Evolutionary conservation across 345 rosid genomes (phyloP).

Genomic region (Balakata baccata): DNA sequence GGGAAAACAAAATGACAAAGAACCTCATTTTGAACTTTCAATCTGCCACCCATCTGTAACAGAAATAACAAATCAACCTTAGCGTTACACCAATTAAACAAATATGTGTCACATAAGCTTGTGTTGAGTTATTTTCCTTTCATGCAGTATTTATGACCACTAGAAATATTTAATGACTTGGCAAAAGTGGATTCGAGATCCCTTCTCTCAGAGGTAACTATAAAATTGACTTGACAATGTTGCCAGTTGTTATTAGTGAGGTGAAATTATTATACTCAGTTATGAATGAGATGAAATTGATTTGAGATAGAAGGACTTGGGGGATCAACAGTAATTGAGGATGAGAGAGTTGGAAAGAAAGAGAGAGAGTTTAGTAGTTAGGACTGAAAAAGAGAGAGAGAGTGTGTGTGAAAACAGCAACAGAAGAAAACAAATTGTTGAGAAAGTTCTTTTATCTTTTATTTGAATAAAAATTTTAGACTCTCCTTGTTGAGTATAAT

Average conservation of each 20-base stretch:
- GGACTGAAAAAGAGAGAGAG: no score
- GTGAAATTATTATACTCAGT: background rate
- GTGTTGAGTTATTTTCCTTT: background rate
- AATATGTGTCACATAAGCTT: background rate
- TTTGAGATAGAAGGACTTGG: background rate
- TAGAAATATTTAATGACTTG: background rate
- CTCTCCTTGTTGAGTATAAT: no score
- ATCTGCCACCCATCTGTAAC: slow-evolving; percentile 84
- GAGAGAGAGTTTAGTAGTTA: no score
- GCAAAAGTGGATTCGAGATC: background rate
- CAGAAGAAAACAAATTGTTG: no score
- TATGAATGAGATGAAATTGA: background rate
- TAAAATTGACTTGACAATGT: background rate
- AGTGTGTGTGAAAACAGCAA: no score
- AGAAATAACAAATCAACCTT: background rate
- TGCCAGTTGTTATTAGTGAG: background rate
- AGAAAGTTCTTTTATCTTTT: no score
- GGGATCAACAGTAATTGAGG: background rate
- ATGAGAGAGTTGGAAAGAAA: no score
- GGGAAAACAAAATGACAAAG: slow-evolving; percentile 84
- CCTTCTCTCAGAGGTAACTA: background rate
- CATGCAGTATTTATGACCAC: background rate
- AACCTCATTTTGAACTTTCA: slow-evolving; percentile 64
- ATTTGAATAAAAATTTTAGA: no score
- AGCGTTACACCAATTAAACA: background rate